These are phyloP conservation scores for Aspergillus sp. DNA, from an alignment of 2,329 filamentous ascomycete species.

Conservation along the genomic window DNA sequence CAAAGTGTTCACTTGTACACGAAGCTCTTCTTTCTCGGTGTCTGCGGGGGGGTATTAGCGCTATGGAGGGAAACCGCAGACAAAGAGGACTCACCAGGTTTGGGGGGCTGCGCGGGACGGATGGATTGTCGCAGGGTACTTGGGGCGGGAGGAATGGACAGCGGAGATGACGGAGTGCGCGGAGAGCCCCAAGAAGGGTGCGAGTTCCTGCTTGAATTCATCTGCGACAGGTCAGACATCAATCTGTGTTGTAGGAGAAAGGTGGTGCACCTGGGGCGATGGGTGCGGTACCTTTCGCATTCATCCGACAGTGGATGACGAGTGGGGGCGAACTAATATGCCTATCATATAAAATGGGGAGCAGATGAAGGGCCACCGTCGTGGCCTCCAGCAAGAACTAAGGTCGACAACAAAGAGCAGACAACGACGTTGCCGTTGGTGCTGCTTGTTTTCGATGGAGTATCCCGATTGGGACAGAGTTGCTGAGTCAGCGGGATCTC, in stretches of 20 bases:
- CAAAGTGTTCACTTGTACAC: slow-evolving; percentile 83
- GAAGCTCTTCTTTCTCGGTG: slow-evolving; percentile 69
- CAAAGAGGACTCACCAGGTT: slow-evolving; percentile 34
- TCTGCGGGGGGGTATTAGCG: slow-evolving; percentile 26
- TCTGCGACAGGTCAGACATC: slow-evolving; percentile 21
- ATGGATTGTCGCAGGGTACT: slow-evolving; percentile 38
- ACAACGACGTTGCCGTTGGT: neutral
- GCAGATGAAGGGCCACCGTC: no score
- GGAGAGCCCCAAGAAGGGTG: slow-evolving; percentile 62
- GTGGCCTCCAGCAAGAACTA: neutral
- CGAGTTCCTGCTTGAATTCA: slow-evolving; percentile 42
- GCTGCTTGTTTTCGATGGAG: slow-evolving; percentile 16
- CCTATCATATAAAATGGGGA: no score
- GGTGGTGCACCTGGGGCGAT: neutral
- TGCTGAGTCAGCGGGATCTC: slow-evolving; percentile 23
- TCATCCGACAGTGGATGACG: neutral
- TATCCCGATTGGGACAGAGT: slow-evolving; percentile 12
- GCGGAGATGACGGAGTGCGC: slow-evolving; percentile 51
- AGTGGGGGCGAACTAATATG: no score
- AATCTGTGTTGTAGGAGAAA: neutral
- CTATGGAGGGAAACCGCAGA: neutral
- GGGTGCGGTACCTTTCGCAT: neutral
- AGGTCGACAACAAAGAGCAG: neutral
- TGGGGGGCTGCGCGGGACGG: slow-evolving; percentile 32
- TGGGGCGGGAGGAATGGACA: slow-evolving; percentile 31